Base-by-base conservation (phyloP, 2,329 filamentous ascomycete genomes). In the Graphilbum sp. region DNA sequence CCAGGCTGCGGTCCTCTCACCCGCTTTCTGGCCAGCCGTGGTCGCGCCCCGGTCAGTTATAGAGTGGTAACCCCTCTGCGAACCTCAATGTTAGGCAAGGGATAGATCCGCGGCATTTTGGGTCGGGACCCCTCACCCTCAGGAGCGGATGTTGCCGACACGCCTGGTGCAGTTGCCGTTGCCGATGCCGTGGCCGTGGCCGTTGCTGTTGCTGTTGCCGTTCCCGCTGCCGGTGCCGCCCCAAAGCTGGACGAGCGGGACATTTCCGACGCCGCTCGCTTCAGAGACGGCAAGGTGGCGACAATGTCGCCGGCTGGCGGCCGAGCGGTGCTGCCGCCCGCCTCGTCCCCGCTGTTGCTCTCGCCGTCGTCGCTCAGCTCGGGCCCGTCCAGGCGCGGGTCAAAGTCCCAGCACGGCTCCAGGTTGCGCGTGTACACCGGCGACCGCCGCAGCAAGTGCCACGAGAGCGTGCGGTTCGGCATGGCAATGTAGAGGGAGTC, bases 401-500 rank as follows among this genome's bases (percentile, higher is more conserved):
- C 69, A 40, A 63, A 61, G 0, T 53, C 58, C 71, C 71, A 75
- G 44, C 65, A 62, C 4, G 59, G 59, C 45, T 75, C 71, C 0
- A 75, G 57, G 2, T 68, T 68, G 12, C 66, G 58, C 7, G 68
- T 53, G 43, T 62, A 67, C 3, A 64, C 55, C 1, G 64, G 62
- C 4, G 65, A 59, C 25, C 60, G 55, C 38, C 59, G 59, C 23
- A 75, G 53, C 25, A 60, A 62, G 41, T 65, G 59, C 71, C 71
- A 75, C 2, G 67, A 69, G n/a, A 75, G 55, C 7, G 62, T 65
- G 39, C 68, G 63, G 6, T 59, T 49, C 12, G 59, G 55, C 66
- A 72, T 69, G 39, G 69, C 67, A 40, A 75, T 71, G 46, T 75
- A 75, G 13, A 75, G 52, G 17, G 69, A 72, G 46, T 73, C 67